phyloP scores from a whole-genome alignment of 495 filamentous ascomycete genomes.

The Penicillium bialowiezense region DNA sequence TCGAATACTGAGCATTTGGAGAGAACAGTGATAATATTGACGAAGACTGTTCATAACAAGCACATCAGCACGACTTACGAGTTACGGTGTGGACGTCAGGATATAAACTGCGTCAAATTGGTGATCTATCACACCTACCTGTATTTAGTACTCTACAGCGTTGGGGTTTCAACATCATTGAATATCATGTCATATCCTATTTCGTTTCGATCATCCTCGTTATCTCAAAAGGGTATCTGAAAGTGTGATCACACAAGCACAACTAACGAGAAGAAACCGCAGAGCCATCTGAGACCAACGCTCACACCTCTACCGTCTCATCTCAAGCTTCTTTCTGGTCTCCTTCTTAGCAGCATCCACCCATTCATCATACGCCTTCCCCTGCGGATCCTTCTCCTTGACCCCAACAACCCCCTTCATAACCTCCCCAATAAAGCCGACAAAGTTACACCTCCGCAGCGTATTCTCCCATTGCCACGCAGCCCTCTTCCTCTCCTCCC shows the following conservation, averaged over 20 bases:
- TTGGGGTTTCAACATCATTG: slow-evolving; percentile 8
- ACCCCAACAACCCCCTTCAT: slow-evolving; percentile 74
- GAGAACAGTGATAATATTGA: slow-evolving; percentile 1
- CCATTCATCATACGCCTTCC: slow-evolving; percentile 73
- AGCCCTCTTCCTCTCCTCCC: slow-evolving; percentile 79
- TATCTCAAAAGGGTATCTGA: slow-evolving; percentile 9
- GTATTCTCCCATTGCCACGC: slow-evolving; percentile 97
- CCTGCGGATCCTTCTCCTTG: slow-evolving; percentile 52
- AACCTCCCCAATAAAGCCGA: slow-evolving; percentile 90
- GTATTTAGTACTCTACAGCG: slow-evolving; percentile 9
- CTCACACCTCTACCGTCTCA: slow-evolving; percentile 14
- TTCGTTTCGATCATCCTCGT: background rate
- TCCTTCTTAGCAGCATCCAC: slow-evolving; percentile 71
- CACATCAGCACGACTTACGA: slow-evolving; percentile 12
- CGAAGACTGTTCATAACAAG: slow-evolving; percentile 1
- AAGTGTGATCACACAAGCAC: background rate
- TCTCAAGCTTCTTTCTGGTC: slow-evolving; percentile 65
- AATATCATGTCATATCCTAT: slow-evolving; percentile 6
- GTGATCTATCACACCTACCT: slow-evolving; percentile 10
- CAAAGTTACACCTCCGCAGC: slow-evolving; percentile 88
- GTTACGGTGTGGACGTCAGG: slow-evolving; percentile 24
- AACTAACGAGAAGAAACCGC: background rate
- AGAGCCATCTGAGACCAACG: background rate
- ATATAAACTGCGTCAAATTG: background rate
- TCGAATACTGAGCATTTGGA: slow-evolving; percentile 48